These are phyloP conservation scores for Talaromyces sp. DNA, from an alignment of 2,329 filamentous ascomycete genomes.

Conservation along the genomic window DNA sequence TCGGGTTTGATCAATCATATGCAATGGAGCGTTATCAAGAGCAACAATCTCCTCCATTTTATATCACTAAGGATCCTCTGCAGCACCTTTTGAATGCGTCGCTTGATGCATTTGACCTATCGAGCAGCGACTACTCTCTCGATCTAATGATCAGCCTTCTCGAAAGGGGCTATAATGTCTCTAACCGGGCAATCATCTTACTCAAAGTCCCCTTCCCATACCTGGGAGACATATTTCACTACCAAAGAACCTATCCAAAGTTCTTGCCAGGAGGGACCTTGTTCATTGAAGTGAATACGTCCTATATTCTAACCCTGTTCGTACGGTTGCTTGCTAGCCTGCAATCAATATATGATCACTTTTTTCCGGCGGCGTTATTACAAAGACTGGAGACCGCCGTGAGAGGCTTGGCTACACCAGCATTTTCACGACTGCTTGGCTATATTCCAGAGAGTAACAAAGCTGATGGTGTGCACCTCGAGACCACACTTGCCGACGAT, in stretches of 20 bases:
- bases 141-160: background rate
- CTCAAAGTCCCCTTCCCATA: background rate
- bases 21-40: no score
- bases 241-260: background rate
- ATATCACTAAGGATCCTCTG: background rate
- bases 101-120: background rate
- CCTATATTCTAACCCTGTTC: background rate
- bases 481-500: background rate
- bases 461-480: background rate
- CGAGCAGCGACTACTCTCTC: background rate
- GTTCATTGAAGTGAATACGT: slow-evolving; percentile 1
- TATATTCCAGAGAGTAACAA: background rate
- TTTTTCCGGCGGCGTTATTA: background rate
- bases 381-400: background rate
- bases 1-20: background rate
- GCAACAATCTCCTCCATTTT: background rate
- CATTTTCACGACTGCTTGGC: background rate
- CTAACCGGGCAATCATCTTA: background rate
- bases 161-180: background rate
- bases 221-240: background rate
- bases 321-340: background rate
- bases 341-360: background rate
- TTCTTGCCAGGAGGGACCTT: background rate
- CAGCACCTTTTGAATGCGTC: background rate
- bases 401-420: background rate